Evolutionary conservation across 192 early-diverging fungal genomes (phyloP).

Genomic region (Linnemannia schmuckeri): DNA sequence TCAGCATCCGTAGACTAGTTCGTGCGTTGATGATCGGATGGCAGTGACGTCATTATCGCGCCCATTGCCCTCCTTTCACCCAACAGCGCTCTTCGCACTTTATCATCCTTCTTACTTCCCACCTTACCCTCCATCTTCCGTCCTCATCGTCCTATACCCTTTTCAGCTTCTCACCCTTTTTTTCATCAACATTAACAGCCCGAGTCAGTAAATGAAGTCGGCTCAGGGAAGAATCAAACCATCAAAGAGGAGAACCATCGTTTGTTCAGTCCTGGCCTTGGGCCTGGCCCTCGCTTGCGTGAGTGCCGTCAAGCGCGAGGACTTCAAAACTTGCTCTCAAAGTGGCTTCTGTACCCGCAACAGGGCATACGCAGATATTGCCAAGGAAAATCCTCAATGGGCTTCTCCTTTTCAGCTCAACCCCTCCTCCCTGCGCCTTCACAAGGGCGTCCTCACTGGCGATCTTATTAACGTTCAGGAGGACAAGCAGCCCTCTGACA

Average conservation of each 20-base stretch:
- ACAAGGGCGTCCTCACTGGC: constrained; percentile 66
- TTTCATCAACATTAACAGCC: neutral
- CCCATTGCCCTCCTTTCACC: too few relatives aligned
- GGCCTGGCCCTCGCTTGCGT: constrained; percentile 31
- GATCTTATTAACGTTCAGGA: constrained; percentile 68
- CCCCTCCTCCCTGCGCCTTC: constrained; percentile 67
- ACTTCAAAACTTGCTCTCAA: constrained; percentile 93
- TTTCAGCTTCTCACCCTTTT: neutral
- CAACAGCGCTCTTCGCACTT: neutral
- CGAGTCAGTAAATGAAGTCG: constrained; percentile 3
- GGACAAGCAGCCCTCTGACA: constrained; percentile 12
- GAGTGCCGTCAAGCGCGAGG: constrained; percentile 79
- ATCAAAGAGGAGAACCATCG: constrained; percentile 19
- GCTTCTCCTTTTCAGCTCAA: constrained; percentile 76
- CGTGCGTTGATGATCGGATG: too few relatives aligned
- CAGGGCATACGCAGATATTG: constrained; percentile 81
- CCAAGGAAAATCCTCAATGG: constrained; percentile 38
- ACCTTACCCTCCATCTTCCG: too few relatives aligned
- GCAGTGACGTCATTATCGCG: too few relatives aligned
- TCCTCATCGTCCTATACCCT: neutral
- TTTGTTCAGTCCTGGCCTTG: constrained; percentile 45
- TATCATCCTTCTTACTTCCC: neutral
- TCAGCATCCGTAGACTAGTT: too few relatives aligned
- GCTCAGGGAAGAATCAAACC: constrained; percentile 2
- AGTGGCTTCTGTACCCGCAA: constrained; percentile 92